A percentile compares a stretch with the other conserved stretches of the same genome.
phyloP scores from a whole-genome alignment of 257 asterid genomes.

The Anisodus acutangulus region DNA sequence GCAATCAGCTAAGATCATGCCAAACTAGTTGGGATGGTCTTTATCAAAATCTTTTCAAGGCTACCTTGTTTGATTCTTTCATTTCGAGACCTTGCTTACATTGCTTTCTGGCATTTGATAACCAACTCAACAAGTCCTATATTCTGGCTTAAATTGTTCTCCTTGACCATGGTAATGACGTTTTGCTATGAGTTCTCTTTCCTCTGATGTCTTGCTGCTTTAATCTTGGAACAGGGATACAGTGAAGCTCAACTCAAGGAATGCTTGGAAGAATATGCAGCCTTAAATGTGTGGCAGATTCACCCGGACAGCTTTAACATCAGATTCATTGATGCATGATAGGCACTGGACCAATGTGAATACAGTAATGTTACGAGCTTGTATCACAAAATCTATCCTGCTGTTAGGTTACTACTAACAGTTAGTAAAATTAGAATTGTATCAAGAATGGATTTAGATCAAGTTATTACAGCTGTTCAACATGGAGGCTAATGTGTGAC shows the following conservation, averaged over 20 bases:
- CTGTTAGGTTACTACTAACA: neutral
- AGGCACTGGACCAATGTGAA: neutral
- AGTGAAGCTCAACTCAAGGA: conserved; percentile 95
- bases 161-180: neutral
- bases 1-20: conserved; percentile 4
- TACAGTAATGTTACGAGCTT: neutral
- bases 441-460: neutral
- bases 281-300: conserved; percentile 97
- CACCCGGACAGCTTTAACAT: conserved; percentile 94
- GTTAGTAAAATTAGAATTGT: neutral
- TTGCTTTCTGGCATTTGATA: neutral
- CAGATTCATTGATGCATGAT: conserved; percentile 76
- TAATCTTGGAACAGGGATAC: conserved; percentile 75
- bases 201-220: conserved; percentile 31
- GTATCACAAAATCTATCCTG: neutral
- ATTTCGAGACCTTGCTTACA: neutral
- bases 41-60: conserved; percentile 11
- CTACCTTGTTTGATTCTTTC: neutral
- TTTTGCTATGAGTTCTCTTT: neutral
- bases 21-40: neutral
- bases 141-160: neutral
- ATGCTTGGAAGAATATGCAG: conserved; percentile 96
- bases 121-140: neutral
- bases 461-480: neutral
- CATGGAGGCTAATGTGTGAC: conserved; percentile 5